Conservation (phyloP, 1,284 basidiomycete species). For the Pseudozyma flocculosa region DNA sequence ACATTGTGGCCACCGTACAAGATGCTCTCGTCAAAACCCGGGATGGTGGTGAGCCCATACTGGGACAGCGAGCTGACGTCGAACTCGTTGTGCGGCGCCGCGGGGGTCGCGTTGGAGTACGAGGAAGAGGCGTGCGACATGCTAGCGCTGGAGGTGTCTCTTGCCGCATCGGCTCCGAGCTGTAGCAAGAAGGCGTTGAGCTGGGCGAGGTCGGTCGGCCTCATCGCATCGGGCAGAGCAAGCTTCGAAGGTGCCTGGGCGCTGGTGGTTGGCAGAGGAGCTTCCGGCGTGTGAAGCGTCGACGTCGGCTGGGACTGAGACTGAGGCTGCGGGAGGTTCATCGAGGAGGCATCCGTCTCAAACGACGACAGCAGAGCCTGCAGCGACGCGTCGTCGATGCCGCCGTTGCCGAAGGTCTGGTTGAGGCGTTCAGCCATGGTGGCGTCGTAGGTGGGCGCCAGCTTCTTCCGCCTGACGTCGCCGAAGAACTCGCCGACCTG, state of each 20-base stretch:
- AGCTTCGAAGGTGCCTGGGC: constrained; percentile 7
- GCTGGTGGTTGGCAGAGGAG: neutral
- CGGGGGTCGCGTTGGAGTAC: neutral
- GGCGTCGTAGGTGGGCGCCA: constrained; percentile 51
- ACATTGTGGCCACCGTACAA: constrained; percentile 2
- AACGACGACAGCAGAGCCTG: constrained; percentile 39
- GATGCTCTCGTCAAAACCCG: constrained; percentile 47
- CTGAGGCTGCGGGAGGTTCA: neutral
- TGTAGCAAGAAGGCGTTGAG: constrained; percentile 56
- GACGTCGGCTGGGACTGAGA: neutral
- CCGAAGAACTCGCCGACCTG: constrained; percentile 49
- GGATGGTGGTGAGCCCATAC: constrained; percentile 46
- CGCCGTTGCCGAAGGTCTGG: constrained; percentile 37
- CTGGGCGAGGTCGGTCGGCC: constrained; percentile 58
- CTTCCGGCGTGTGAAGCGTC: neutral
- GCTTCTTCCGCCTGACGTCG: constrained; percentile 46
- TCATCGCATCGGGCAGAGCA: constrained; percentile 59
- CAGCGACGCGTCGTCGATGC: constrained; percentile 41
- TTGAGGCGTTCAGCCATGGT: constrained; percentile 51
- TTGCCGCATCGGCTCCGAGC: constrained; percentile 53
- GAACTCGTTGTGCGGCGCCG: constrained; percentile 9
- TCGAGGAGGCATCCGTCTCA: constrained; percentile 10
- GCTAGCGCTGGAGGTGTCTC: constrained; percentile 8
- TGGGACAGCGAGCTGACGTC: constrained; percentile 42
- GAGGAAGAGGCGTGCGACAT: constrained; percentile 9